Conservation (phyloP, 1,284 basidiomycete species). For the Malassezia psittaci region DNA sequence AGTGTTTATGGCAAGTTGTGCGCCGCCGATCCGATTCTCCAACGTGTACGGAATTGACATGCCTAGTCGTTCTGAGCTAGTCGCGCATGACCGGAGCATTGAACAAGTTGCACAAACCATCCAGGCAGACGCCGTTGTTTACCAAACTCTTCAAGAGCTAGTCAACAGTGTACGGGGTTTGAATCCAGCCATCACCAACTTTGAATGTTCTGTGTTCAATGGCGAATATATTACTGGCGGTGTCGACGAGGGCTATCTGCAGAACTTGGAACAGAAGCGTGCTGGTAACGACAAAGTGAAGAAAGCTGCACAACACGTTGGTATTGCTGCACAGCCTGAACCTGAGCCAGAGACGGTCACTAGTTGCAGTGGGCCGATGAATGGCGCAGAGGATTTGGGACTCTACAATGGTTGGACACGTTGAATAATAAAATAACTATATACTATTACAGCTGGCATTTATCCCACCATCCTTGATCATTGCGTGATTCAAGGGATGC, state of each 20-base stretch:
- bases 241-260: constrained; percentile 77
- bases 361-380: constrained; percentile 43
- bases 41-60: constrained; percentile 99
- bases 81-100: constrained; percentile 71
- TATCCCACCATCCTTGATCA: constrained; percentile 23
- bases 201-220: constrained; percentile 97
- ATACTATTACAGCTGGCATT: constrained; percentile 1
- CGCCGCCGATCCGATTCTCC: constrained; percentile 85
- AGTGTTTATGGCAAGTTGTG: constrained; percentile 92
- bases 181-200: constrained; percentile 66
- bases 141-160: constrained; percentile 87
- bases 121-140: constrained; percentile 92
- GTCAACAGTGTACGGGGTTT: constrained; percentile 75
- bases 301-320: constrained; percentile 19
- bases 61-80: constrained; percentile 87
- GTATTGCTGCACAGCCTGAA: constrained; percentile 18
- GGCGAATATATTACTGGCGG: constrained; percentile 94
- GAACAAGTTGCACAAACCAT: constrained; percentile 71
- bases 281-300: constrained; percentile 68
- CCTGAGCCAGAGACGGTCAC: constrained; percentile 24
- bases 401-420: constrained; percentile 14
- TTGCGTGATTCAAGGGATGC: constrained; percentile 23
- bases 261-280: constrained; percentile 64
- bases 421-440: neutral
- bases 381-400: constrained; percentile 42